A percentile compares a stretch with the other conserved stretches of the same genome.
Evolutionary conservation across 2,329 filamentous ascomycete species (phyloP).

Genomic region (Apiospora pterosperma): DNA sequence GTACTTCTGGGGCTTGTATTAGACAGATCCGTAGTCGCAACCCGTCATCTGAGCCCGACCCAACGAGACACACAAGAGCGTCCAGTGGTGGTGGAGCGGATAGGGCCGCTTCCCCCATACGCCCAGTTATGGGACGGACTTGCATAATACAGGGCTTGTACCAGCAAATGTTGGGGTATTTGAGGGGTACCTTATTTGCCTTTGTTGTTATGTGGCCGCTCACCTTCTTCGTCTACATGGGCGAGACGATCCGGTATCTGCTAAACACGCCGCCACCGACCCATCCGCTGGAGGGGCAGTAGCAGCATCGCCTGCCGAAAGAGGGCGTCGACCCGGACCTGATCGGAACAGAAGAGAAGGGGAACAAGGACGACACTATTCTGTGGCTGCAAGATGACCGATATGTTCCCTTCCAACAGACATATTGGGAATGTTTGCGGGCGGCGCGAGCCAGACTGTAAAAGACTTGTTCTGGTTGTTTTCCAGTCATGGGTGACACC

Average conservation of each 20-base stretch:
- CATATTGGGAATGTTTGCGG: conserved; percentile 28
- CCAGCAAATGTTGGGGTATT: not conserved
- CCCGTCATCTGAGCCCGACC: not conserved
- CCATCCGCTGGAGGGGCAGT: conserved; percentile 46
- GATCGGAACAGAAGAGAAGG: conserved; percentile 25
- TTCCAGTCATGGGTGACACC: not conserved
- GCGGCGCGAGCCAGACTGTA: conserved; percentile 18
- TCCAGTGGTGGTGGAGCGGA: not conserved
- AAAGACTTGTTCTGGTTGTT: not conserved
- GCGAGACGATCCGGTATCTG: conserved; percentile 69
- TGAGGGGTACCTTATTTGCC: not conserved
- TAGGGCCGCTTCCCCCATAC: not conserved
- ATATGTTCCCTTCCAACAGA: conserved; percentile 28
- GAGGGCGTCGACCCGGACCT: conserved; percentile 32
- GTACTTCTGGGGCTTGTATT: too few species aligned
- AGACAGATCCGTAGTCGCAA: not conserved
- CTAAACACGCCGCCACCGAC: conserved; percentile 57
- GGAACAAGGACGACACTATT: conserved; percentile 9
- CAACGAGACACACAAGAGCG: not conserved
- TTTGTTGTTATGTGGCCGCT: conserved; percentile 27
- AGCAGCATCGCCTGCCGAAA: conserved; percentile 46
- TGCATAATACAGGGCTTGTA: not conserved
- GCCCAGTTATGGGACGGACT: not conserved
- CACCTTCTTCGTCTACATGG: conserved; percentile 71
- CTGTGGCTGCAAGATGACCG: conserved; percentile 26